These are phyloP conservation scores for Rhodotorula glutinis DNA, from an alignment of 1,284 basidiomycete species.

Conservation along the genomic window DNA sequence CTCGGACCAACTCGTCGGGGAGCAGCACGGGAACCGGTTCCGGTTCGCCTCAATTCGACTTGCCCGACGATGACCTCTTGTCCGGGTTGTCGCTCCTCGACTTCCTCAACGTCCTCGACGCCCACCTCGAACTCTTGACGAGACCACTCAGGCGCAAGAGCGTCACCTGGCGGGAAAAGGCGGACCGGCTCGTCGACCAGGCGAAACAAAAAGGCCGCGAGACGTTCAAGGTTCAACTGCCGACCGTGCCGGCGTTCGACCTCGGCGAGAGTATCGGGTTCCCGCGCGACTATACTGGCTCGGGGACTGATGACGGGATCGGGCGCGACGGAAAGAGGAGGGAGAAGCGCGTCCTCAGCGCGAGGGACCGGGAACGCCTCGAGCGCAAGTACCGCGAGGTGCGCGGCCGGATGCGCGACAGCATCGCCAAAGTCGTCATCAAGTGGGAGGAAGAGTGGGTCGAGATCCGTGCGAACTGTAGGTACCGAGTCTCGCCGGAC, in stretches of 20 bases:
- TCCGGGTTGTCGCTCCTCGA: slow-evolving; percentile 37
- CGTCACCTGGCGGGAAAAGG: slow-evolving; percentile 20
- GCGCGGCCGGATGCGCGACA: slow-evolving; percentile 32
- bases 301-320: neutral
- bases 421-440: slow-evolving; percentile 34
- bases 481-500: too few relatives aligned
- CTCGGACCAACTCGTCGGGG: slow-evolving; percentile 10
- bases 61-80: slow-evolving; percentile 32
- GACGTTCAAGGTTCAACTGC: slow-evolving; percentile 25
- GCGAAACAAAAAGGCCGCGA: slow-evolving; percentile 17
- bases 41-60: slow-evolving; percentile 21
- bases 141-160: slow-evolving; percentile 34
- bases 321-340: neutral
- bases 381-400: slow-evolving; percentile 42
- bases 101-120: slow-evolving; percentile 40
- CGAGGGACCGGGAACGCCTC: slow-evolving; percentile 39
- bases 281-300: neutral
- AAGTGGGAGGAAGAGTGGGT: slow-evolving; percentile 46
- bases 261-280: slow-evolving; percentile 8
- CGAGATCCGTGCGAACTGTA: too few relatives aligned
- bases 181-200: slow-evolving; percentile 34
- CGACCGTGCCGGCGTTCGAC: slow-evolving; percentile 22
- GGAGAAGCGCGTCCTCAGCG: slow-evolving; percentile 12
- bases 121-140: slow-evolving; percentile 41
- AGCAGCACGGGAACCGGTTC: neutral